Evolutionary conservation across 495 filamentous ascomycete species (phyloP).

Genomic region (Aspergillus avenaceus): DNA sequence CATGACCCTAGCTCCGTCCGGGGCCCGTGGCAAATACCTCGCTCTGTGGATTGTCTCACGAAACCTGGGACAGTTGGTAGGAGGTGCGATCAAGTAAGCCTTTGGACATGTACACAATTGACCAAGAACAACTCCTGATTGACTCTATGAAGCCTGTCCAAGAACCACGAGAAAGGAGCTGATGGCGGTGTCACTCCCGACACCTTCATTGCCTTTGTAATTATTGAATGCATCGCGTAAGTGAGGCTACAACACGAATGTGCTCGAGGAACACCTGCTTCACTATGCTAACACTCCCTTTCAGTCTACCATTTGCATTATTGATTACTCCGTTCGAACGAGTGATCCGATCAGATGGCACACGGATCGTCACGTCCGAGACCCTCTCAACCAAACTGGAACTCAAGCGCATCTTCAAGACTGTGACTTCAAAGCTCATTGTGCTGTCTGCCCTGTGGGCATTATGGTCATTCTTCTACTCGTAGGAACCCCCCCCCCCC

Average conservation of each 20-base stretch:
- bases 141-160: constrained; percentile 16
- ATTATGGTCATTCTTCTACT: constrained; percentile 31
- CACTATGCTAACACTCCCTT: not conserved
- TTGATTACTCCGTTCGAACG: constrained; percentile 24
- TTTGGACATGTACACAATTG: not conserved
- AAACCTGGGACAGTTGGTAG: constrained; percentile 27
- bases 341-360: constrained; percentile 26
- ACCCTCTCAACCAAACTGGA: constrained; percentile 25
- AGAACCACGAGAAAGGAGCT: constrained; percentile 20
- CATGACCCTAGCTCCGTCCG: constrained; percentile 28
- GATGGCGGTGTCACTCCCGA: constrained; percentile 23
- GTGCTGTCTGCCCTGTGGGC: constrained; percentile 24
- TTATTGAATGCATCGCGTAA: constrained; percentile 30
- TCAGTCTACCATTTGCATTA: constrained; percentile 23
- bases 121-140: not conserved
- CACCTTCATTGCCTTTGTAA: constrained; percentile 26
- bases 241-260: constrained; percentile 1
- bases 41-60: constrained; percentile 30
- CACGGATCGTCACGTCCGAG: constrained; percentile 22
- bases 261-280: not conserved
- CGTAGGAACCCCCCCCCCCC: constrained; percentile 4
- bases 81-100: constrained; percentile 29
- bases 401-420: constrained; percentile 22
- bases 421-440: constrained; percentile 25
- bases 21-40: constrained; percentile 28